Base-by-base conservation (phyloP, 2,329 filamentous ascomycete genomes). In the Neocucurbitaria cava region DNA sequence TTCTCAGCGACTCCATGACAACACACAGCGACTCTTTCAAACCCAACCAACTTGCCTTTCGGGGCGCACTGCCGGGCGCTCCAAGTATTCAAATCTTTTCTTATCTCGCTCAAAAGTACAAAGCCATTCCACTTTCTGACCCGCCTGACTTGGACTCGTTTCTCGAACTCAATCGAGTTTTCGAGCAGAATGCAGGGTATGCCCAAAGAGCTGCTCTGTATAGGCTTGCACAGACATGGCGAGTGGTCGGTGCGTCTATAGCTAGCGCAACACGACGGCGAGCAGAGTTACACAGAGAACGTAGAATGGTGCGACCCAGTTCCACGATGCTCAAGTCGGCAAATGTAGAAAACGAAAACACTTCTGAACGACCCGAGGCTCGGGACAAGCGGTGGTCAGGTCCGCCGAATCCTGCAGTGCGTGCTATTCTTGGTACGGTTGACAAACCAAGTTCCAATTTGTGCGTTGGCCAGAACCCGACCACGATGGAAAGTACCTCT, bases 201-300 rank as follows among this genome's bases (percentile, higher is more conserved):
- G 83, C 83, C 23, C 78, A 84, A 56, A 73, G 77, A 52, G 78
- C 79, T 30, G 79, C 80, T 35, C 72, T 81, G 57, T 76, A 81
- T 59, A 78, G 81, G 49, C 73, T 85, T 41, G 82, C 85, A 28
- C 82, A 87, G 58, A 84, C 83, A 18, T 88, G 85, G 85, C 81
- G 79, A 49, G 79, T 87, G 20, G 70, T 86, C 30, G 82, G 81
- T 49, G 77, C 79, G 50, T 78, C 80, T 23, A 76, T 85, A 48
- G 66, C 80, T 2, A 77, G 81, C 52, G 82, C 85, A 54, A 75
- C 85, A 24, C 74, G 65, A 35, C 69, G 72, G 10, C 69, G 76
- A 41, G 72, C 72, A 55, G 70, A 70, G 50, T 42, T 66, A 46
- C 72, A 76, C 52, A 68, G 66, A 50, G 54, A 60, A 43, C 63